Percentiles rank a stretch among this genome's conserved stretches.
Evolutionary conservation across 306 rosid species (phyloP).

Genomic region (Sophora flavescens): DNA sequence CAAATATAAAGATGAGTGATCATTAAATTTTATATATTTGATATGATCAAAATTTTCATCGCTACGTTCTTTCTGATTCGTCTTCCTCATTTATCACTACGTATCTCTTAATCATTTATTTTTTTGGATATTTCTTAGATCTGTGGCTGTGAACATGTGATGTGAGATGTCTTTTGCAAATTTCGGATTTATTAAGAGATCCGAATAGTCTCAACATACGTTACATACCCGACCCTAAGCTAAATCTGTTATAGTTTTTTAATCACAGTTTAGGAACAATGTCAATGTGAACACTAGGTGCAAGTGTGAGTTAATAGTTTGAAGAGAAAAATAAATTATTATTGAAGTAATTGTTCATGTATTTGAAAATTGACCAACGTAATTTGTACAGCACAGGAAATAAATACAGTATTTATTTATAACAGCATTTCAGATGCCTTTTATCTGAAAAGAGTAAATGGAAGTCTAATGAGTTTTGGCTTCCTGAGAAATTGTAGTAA

Average conservation of each 20-base stretch:
- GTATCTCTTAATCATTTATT: too few relatives aligned
- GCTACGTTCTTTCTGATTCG: constrained; percentile 56
- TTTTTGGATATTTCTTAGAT: not conserved
- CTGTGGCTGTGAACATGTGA: not conserved
- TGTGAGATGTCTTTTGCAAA: too few relatives aligned
- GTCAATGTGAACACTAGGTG: too few relatives aligned
- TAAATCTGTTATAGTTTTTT: not conserved
- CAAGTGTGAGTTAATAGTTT: too few relatives aligned
- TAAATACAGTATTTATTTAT: not conserved
- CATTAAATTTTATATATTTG: constrained; percentile 30
- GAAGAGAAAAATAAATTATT: too few relatives aligned
- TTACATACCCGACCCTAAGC: too few relatives aligned
- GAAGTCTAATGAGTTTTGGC: not conserved
- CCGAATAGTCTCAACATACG: too few relatives aligned
- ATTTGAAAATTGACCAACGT: not conserved
- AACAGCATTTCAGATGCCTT: not conserved
- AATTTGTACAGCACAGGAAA: not conserved
- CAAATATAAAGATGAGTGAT: constrained; percentile 33
- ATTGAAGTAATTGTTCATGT: not conserved
- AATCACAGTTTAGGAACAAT: too few relatives aligned
- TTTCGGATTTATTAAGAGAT: too few relatives aligned
- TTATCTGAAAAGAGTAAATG: not conserved
- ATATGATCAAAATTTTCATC: constrained; percentile 44
- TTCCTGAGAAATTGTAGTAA: not conserved
- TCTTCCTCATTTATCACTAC: not conserved